These are phyloP conservation scores for Alternaria gansuensis DNA, from an alignment of 2,329 filamentous ascomycete species.

Conservation along the genomic window DNA sequence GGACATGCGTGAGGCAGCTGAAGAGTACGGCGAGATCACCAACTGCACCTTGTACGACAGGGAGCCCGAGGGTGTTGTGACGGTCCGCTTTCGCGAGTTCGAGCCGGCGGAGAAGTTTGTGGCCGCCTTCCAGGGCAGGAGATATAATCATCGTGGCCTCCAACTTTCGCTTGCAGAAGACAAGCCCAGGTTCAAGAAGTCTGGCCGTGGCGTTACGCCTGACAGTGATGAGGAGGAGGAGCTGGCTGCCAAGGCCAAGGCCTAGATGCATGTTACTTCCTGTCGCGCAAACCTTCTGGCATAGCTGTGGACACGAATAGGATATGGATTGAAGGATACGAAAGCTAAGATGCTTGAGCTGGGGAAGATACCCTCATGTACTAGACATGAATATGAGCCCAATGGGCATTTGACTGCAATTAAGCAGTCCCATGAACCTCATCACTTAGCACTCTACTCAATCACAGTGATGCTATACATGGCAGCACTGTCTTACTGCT, in stretches of 20 bases:
- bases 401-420: constrained; percentile 1
- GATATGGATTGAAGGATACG: not conserved
- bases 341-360: not conserved
- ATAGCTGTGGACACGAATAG: not conserved
- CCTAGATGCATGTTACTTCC: not conserved
- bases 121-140: constrained; percentile 30
- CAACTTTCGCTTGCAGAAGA: constrained; percentile 39
- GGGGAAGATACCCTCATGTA: constrained; percentile 18
- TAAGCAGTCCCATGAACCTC: not conserved
- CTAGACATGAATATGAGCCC: constrained; percentile 6
- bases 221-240: constrained; percentile 42
- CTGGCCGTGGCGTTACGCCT: constrained; percentile 26
- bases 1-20: constrained; percentile 89
- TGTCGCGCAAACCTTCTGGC: not conserved
- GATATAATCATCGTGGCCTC: constrained; percentile 31
- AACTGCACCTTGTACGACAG: constrained; percentile 91
- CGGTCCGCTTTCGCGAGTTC: constrained; percentile 78
- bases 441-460: not conserved
- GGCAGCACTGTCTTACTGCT: not conserved
- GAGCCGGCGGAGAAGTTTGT: constrained; percentile 63
- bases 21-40: constrained; percentile 84
- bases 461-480: not conserved
- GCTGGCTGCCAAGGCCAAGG: constrained; percentile 22
- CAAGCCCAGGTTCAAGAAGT: constrained; percentile 46
- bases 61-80: constrained; percentile 84